A percentile compares a stretch with the other conserved stretches of the same genome.
phyloP scores from a whole-genome alignment of 1,284 basidiomycete genomes.

The Boletus semigastroideus region DNA sequence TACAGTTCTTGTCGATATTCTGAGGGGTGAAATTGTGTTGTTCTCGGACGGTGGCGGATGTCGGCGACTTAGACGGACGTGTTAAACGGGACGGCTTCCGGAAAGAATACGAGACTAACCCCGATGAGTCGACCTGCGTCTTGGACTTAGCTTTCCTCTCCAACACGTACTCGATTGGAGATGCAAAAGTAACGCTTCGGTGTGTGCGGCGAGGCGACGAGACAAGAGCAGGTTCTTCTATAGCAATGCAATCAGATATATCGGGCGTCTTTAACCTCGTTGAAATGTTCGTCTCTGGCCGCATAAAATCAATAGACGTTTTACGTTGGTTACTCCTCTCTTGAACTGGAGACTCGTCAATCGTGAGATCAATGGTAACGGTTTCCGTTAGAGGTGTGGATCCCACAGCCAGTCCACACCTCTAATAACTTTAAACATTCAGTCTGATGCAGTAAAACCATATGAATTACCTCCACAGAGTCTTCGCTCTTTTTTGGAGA shows the following conservation, averaged over 20 bases:
- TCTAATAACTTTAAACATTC: slow-evolving; percentile 13
- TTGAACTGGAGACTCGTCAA: slow-evolving; percentile 17
- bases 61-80: neutral
- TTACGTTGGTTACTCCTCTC: neutral
- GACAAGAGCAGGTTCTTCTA: slow-evolving; percentile 1
- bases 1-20: slow-evolving; percentile 6
- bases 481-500: slow-evolving; percentile 4
- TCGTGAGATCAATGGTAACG: slow-evolving; percentile 32
- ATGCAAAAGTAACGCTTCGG: slow-evolving; percentile 32
- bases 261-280: neutral
- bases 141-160: slow-evolving; percentile 2
- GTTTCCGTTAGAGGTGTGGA: slow-evolving; percentile 11
- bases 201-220: slow-evolving; percentile 10
- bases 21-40: slow-evolving; percentile 19
- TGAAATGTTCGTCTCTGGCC: neutral
- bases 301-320: neutral
- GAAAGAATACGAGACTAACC: slow-evolving; percentile 3
- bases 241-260: neutral
- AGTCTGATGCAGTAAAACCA: neutral
- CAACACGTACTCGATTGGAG: slow-evolving; percentile 22
- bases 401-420: slow-evolving; percentile 1
- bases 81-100: neutral
- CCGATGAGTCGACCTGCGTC: slow-evolving; percentile 3
- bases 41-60: slow-evolving; percentile 3
- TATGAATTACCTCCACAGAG: slow-evolving; percentile 11